phyloP scores from a whole-genome alignment of 164 flowering plant species.

The Stephania yunnanensis region DNA sequence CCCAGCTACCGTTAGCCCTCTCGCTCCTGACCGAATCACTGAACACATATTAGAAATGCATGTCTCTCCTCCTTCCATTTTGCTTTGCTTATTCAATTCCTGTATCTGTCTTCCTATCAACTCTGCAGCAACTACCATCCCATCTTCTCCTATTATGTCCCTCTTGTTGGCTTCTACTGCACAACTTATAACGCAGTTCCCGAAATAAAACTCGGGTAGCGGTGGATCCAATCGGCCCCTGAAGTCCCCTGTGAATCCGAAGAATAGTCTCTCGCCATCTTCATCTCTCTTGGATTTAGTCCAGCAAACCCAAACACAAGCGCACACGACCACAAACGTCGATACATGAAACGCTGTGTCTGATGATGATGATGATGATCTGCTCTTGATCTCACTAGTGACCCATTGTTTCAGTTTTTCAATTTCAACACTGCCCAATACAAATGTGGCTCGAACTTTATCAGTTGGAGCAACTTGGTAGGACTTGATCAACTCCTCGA shows the following conservation, averaged over 20 bases:
- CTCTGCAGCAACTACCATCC: slow-evolving; percentile 24
- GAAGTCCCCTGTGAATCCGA: slow-evolving; percentile 25
- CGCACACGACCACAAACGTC: slow-evolving; percentile 24
- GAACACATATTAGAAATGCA: neutral
- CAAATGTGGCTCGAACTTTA: neutral
- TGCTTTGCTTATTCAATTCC: neutral
- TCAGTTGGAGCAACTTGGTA: neutral
- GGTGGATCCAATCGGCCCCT: slow-evolving; percentile 17
- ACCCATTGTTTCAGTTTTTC: neutral
- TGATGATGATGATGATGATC: neutral
- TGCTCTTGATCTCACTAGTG: neutral
- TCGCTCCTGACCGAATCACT: neutral
- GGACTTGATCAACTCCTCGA: neutral
- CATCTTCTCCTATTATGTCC: slow-evolving; percentile 23
- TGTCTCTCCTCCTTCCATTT: neutral
- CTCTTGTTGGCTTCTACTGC: neutral
- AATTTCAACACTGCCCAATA: neutral
- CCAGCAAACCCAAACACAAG: slow-evolving; percentile 30
- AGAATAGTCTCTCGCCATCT: neutral
- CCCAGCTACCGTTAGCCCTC: slow-evolving; percentile 15
- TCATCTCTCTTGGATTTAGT: slow-evolving; percentile 5
- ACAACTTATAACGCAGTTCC: neutral
- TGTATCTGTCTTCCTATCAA: slow-evolving; percentile 16
- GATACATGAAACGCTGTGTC: slow-evolving; percentile 5
- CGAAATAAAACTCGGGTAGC: slow-evolving; percentile 15